Conservation (phyloP, 1,284 basidiomycete genomes). For the Golubevia pallescens region DNA sequence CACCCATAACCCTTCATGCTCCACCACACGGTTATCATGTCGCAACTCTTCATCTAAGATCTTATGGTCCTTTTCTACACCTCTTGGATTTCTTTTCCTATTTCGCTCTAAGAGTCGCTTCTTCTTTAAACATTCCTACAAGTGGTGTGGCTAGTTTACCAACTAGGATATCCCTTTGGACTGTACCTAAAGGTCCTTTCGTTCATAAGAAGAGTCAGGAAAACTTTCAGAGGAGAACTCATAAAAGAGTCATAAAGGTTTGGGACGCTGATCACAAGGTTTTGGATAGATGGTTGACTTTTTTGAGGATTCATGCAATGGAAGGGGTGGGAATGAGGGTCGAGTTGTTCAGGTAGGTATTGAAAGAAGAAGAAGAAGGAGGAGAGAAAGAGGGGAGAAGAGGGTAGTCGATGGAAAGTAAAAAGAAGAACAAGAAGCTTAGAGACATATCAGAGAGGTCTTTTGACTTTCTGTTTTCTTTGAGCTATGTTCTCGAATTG, state of each 20-base stretch:
- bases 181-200: conserved; percentile 85
- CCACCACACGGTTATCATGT: conserved; percentile 76
- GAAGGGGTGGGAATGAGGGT: conserved; percentile 86
- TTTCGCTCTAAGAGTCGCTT: conserved; percentile 83
- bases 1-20: conserved; percentile 9
- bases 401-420: background rate
- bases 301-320: conserved; percentile 78
- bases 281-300: conserved; percentile 81
- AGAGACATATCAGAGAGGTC: too few species aligned
- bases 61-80: conserved; percentile 71
- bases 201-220: conserved; percentile 94
- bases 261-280: conserved; percentile 84
- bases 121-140: conserved; percentile 81
- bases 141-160: conserved; percentile 76
- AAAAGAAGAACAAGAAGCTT: too few species aligned
- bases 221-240: conserved; percentile 86
- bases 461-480: too few species aligned
- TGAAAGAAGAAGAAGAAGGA: conserved; percentile 66
- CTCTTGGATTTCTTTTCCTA: conserved; percentile 80
- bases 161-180: conserved; percentile 80
- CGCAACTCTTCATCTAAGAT: conserved; percentile 82
- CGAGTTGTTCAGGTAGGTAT: conserved; percentile 77
- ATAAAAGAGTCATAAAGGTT: conserved; percentile 85
- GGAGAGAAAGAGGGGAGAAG: background rate
- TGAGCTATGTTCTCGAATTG: too few species aligned